Percentiles rank a stretch among this genome's conserved stretches.
Conservation (phyloP, 2,329 filamentous ascomycete species). For the Neonectria faginata region DNA sequence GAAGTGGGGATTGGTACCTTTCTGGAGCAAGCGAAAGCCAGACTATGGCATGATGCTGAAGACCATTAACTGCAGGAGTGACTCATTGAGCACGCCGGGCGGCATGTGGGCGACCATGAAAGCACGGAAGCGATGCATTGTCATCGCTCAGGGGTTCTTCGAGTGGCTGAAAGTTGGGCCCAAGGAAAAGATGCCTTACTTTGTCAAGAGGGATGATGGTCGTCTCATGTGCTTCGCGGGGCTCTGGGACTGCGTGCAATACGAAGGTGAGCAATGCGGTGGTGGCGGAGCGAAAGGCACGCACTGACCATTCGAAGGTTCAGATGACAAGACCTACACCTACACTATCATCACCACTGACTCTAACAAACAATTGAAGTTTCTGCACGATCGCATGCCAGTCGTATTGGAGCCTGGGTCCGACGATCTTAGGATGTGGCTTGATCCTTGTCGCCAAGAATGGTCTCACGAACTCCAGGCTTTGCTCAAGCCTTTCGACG, state of each 20-base stretch:
- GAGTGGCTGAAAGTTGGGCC: conserved; percentile 88
- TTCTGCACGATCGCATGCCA: conserved; percentile 95
- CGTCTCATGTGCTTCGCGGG: conserved; percentile 90
- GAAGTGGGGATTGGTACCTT: conserved; percentile 96
- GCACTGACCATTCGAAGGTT: conserved; percentile 20
- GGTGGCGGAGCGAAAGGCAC: neutral
- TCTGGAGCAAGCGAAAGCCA: conserved; percentile 88
- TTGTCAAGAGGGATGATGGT: conserved; percentile 83
- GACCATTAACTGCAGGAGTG: conserved; percentile 95
- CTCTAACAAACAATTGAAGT: conserved; percentile 83
- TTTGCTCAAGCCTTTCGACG: conserved; percentile 81
- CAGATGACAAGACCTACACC: conserved; percentile 78
- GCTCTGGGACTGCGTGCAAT: conserved; percentile 88
- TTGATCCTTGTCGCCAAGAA: conserved; percentile 76
- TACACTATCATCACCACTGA: conserved; percentile 95
- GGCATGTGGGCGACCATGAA: conserved; percentile 97
- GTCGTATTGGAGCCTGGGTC: conserved; percentile 86
- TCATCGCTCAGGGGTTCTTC: conserved; percentile 92
- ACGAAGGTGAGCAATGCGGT: conserved; percentile 68
- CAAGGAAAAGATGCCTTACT: conserved; percentile 88
- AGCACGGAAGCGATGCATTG: conserved; percentile 85
- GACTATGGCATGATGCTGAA: conserved; percentile 82
- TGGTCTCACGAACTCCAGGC: conserved; percentile 85
- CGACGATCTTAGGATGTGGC: conserved; percentile 77
- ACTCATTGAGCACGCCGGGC: conserved; percentile 79